phyloP scores from a whole-genome alignment of 495 filamentous ascomycete species.

The Penicillium steckii region DNA sequence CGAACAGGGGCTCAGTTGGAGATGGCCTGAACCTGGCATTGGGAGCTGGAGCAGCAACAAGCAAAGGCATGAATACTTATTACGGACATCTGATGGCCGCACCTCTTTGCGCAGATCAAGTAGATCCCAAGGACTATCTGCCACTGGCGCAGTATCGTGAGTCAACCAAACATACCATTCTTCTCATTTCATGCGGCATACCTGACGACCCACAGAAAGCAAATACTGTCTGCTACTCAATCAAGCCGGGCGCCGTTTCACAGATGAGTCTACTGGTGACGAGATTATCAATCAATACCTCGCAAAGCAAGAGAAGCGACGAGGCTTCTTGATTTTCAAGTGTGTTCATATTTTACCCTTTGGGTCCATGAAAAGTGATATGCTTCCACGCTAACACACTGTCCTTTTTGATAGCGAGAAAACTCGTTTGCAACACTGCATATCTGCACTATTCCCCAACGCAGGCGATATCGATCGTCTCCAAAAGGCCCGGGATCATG shows the following conservation, averaged over 20 bases:
- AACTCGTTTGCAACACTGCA: slow-evolving; percentile 19
- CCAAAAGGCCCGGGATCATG: slow-evolving; percentile 24
- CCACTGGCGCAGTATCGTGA: slow-evolving; percentile 27
- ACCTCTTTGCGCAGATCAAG: slow-evolving; percentile 16
- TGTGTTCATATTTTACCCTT: neutral
- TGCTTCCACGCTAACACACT: neutral
- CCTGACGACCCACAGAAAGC: slow-evolving; percentile 18
- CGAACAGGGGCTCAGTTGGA: slow-evolving; percentile 25
- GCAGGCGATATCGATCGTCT: slow-evolving; percentile 27
- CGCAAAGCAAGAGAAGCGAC: slow-evolving; percentile 28
- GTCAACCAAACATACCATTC: neutral
- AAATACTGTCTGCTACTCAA: slow-evolving; percentile 26
- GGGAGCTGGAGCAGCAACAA: slow-evolving; percentile 19
- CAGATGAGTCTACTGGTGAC: slow-evolving; percentile 24
- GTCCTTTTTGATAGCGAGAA: slow-evolving; percentile 9
- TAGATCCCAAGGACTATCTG: slow-evolving; percentile 23
- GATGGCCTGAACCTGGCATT: slow-evolving; percentile 22
- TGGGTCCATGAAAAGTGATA: neutral
- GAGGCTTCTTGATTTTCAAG: slow-evolving; percentile 27
- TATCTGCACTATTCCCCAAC: slow-evolving; percentile 24
- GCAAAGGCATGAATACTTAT: slow-evolving; percentile 24
- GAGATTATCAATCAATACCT: slow-evolving; percentile 31
- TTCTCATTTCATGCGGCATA: neutral
- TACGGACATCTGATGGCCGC: slow-evolving; percentile 27
- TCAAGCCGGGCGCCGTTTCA: slow-evolving; percentile 17